Conservation (phyloP, 2,329 filamentous ascomycete genomes). For the Phaeoacremonium minimum region DNA sequence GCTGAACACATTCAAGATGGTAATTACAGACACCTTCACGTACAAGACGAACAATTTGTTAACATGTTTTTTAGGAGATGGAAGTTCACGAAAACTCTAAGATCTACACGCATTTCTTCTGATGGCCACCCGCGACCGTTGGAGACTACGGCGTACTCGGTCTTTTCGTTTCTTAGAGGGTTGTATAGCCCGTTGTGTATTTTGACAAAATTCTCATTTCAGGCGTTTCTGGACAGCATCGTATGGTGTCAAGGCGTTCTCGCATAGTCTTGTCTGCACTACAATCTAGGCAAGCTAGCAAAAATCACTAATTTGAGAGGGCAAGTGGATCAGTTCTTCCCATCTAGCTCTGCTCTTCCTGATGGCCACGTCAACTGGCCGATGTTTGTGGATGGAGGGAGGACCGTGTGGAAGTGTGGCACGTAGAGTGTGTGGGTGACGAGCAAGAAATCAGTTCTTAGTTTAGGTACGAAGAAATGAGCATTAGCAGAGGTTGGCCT, state of each 20-base stretch:
- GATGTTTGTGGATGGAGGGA: not conserved
- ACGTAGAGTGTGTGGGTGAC: not conserved
- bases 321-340: not conserved
- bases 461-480: not conserved
- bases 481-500: not conserved
- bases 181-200: constrained; percentile 39
- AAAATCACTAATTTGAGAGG: constrained; percentile 8
- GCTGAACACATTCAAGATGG: constrained; percentile 99
- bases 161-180: constrained; percentile 25
- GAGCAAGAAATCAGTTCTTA: not conserved
- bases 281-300: constrained; percentile 1
- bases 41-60: constrained; percentile 25
- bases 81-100: constrained; percentile 98
- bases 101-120: constrained; percentile 99
- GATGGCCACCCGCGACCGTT: constrained; percentile 44
- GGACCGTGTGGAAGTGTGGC: not conserved
- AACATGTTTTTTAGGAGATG: constrained; percentile 74
- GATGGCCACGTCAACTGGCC: constrained; percentile 2
- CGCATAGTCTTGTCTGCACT: constrained; percentile 7
- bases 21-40: constrained; percentile 30
- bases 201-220: constrained; percentile 41
- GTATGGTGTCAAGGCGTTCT: constrained; percentile 20
- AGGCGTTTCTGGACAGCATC: constrained; percentile 16
- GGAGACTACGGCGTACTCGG: constrained; percentile 17
- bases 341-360: too few relatives aligned